Base-by-base conservation (phyloP, 148 eudicot species). In the Chenopodium suecicum region DNA sequence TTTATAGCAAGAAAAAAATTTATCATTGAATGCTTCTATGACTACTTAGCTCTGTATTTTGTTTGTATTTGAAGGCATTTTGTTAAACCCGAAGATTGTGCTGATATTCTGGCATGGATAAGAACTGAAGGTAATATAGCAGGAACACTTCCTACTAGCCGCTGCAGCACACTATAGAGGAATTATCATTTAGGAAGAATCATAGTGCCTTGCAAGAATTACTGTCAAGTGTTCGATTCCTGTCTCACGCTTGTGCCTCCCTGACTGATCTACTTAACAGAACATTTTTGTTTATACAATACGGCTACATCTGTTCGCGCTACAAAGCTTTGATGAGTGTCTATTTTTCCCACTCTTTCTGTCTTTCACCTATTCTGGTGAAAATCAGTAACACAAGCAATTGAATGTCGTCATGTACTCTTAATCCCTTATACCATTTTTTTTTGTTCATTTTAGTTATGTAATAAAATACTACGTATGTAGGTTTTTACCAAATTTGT, bases 21-120 rank as follows among this genome's bases (percentile, higher is more conserved):
- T 41, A 41, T 41, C 19, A 16, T 37, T 68, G 47, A 4, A n/a
- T 23, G 10, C 46, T 32, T 71, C 27, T 7, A 0, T 73, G 46
- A 27, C 37, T 14, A 19, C 58, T 74, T 47, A 75, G 29, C 60
- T 69, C 29, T 66, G 63, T 58, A 20, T 22, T 32, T 0, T 76
- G 76, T 77, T 50, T 34, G 25, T 62, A n/a, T 67, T 56, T 90
- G 87, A 82, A 95, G 99, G 90, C 82, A 83, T 70, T 96, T 92
- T 81, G 77, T 85, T 54, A 74, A 77, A 73, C 90, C 83, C n/a
- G 90, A 87, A 81, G 89, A 94, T 83, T 94, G 97, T 83, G 83
- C 86, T 31, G 89, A 87, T 75, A 80, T 96, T 83, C 81, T 96
- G 70, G 87, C 91, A 65, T 92, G 98, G 99, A 82, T 94, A 83